Percentiles rank a stretch among this genome's conserved stretches.
Evolutionary conservation across 2,329 filamentous ascomycete genomes (phyloP).

Genomic region (Ophiostoma ulmi): DNA sequence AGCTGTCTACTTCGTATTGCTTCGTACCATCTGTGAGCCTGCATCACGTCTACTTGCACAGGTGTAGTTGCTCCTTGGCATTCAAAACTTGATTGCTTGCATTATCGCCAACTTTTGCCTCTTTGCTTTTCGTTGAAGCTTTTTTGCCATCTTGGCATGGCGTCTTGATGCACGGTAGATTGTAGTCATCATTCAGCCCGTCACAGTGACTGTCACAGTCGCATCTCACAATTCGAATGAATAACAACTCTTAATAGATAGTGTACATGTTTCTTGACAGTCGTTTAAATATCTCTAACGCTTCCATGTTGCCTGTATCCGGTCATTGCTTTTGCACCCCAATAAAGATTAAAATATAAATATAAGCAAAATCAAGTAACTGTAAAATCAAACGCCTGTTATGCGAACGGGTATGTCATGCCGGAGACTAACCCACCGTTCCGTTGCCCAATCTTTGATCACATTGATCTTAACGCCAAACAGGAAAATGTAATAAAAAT

Average conservation of each 20-base stretch:
- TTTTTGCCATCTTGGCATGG: no score
- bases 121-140: background rate
- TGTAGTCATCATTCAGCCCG: no score
- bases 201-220: background rate
- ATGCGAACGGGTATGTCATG: constrained; percentile 6
- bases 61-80: background rate
- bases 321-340: background rate
- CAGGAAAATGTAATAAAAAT: background rate
- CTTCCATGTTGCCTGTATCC: background rate
- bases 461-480: background rate
- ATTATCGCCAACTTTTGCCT: background rate
- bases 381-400: background rate
- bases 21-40: background rate
- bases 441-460: constrained; percentile 9
- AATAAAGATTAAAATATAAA: background rate
- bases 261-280: background rate
- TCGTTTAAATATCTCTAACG: background rate
- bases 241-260: background rate
- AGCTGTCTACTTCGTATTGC: background rate
- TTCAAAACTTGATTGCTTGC: background rate
- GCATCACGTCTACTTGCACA: no score
- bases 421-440: constrained; percentile 12
- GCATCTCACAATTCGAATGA: no score
- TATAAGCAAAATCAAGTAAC: background rate
- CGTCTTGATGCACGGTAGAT: background rate